Base-by-base conservation (phyloP, 1,139 yeast species). In the Chernovozyma sophiae-reginae region DNA sequence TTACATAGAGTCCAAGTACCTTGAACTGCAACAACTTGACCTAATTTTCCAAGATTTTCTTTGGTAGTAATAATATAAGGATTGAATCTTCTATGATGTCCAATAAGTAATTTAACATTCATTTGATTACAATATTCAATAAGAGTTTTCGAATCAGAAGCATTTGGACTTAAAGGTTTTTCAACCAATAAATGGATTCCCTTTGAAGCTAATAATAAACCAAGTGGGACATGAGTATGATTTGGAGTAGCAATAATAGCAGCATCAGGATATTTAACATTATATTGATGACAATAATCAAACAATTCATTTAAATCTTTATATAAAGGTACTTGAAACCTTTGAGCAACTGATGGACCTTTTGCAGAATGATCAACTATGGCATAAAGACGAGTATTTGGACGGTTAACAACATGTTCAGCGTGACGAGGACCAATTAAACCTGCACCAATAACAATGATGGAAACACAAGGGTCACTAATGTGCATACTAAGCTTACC, bases 241-340 rank as follows among this genome's bases (percentile, higher is more conserved):
- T 66, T 68, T 1, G 74, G 74, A 2, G 73, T 68, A 33, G 70
- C 66, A 3, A 68, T 57, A 7, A 68, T 65, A 12, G 72, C 74
- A 1, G 70, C 74, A 33, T 64, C 61, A 1, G 73, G 73, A 25
- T 56, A 60, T 17, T 48, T 41, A 4, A 56, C 36, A 14, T 44
- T 39, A 27, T 51, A 50, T 7, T 16, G 8, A 16, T 60, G 62
- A 39, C 68, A 56, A 40, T 57, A 56, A 3, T 38, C 45, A 35
- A 63, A 53, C 45, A 62, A 43, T 25, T 62, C 66, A 25, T 54
- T 57, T 37, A 66, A 48, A 24, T 48, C 48, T 25, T 47, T 42
- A 43, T 62, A 66, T 35, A 63, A 55, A 20, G 54, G 42, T 17
- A 65, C 50, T 32, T 51, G 52, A 37, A 59, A 60, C 30, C 52